Evolutionary conservation across 192 early-diverging fungal species (phyloP).

Genomic region (Podila clonocystis): DNA sequence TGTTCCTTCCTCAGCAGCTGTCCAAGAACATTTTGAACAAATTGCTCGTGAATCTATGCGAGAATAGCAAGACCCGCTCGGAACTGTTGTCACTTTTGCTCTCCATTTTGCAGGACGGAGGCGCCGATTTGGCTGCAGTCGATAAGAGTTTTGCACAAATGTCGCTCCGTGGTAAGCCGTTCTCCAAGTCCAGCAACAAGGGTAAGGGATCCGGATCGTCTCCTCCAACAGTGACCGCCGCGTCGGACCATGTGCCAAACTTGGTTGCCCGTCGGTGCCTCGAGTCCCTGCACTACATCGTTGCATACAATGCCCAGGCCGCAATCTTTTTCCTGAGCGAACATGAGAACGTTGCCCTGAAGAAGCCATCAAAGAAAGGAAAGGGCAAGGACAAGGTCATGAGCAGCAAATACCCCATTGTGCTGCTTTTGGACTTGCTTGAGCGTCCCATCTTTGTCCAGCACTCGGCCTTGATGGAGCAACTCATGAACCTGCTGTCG

Average conservation of each 20-base stretch:
- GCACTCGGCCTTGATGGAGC: constrained; percentile 85
- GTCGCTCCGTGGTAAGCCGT: constrained; percentile 68
- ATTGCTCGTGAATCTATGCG: constrained; percentile 84
- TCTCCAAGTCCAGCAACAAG: constrained; percentile 50
- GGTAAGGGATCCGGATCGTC: constrained; percentile 14
- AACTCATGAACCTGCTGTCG: constrained; percentile 86
- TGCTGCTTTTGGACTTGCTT: constrained; percentile 84
- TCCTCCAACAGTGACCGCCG: constrained; percentile 35
- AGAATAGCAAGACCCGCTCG: constrained; percentile 85
- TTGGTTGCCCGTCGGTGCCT: constrained; percentile 91
- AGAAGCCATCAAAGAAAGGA: constrained; percentile 66
- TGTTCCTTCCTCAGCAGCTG: constrained; percentile 88
- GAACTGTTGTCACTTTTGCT: constrained; percentile 90
- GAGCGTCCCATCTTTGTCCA: constrained; percentile 85
- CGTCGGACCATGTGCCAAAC: constrained; percentile 80
- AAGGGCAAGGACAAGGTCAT: constrained; percentile 70
- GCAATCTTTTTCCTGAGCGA: constrained; percentile 83
- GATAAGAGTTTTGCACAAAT: constrained; percentile 83
- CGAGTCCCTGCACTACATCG: constrained; percentile 84
- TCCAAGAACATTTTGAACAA: constrained; percentile 71
- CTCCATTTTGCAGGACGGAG: constrained; percentile 86
- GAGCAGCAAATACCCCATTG: constrained; percentile 72
- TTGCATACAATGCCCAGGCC: constrained; percentile 79
- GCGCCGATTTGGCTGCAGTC: constrained; percentile 75
- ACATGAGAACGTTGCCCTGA: constrained; percentile 65